Evolutionary conservation across 139 green algal genomes (phyloP).

Genomic region (Limnomonas spitsbergensis): DNA sequence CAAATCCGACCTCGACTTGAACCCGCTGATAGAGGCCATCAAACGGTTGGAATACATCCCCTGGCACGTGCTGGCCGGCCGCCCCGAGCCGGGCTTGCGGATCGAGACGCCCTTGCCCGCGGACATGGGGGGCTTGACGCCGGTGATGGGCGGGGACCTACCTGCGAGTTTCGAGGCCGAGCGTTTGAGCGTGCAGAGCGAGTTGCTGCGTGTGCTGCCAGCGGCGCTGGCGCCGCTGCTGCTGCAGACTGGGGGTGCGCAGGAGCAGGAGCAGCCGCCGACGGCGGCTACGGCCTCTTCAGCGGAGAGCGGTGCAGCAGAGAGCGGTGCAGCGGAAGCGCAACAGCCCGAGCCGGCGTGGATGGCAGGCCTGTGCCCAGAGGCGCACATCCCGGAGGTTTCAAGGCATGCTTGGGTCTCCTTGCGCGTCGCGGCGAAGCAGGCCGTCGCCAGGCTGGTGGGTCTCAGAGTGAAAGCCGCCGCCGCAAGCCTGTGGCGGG

Average conservation of each 20-base stretch:
- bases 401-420: neutral
- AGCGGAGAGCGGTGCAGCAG: neutral
- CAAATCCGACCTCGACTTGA: neutral
- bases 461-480: neutral
- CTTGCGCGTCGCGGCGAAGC: neutral
- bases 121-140: no score
- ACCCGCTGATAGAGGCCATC: neutral
- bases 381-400: neutral
- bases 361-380: neutral
- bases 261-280: no score
- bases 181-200: neutral
- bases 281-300: no score
- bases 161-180: no score
- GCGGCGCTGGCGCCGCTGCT: neutral
- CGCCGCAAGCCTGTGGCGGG: neutral
- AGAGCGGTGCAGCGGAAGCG: neutral
- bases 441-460: neutral
- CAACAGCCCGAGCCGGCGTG: neutral
- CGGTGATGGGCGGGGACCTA: no score
- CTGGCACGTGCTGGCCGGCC: neutral
- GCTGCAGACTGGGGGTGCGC: neutral
- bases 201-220: neutral
- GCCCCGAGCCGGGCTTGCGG: neutral
- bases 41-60: neutral
- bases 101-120: no score